A percentile compares a stretch with the other conserved stretches of the same genome.
phyloP scores from a whole-genome alignment of 345 rosid species.

The Linum trigynum region DNA sequence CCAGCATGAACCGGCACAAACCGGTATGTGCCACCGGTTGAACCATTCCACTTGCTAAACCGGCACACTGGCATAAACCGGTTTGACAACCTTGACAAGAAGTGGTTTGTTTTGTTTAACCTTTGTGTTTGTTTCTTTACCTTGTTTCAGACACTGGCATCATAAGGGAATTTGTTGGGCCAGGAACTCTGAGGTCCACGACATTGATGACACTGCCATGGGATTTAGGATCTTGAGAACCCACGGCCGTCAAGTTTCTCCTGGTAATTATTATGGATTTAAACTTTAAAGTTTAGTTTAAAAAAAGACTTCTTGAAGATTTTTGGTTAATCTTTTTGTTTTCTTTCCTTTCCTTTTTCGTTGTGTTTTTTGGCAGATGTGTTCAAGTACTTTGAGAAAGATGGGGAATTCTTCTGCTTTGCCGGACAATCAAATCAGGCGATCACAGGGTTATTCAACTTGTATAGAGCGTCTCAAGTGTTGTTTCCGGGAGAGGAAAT shows the following conservation, averaged over 20 bases:
- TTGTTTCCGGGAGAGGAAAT: slow-evolving; percentile 59
- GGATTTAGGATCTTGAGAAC: slow-evolving; percentile 71
- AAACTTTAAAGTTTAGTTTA: no score
- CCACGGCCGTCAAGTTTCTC: slow-evolving; percentile 64
- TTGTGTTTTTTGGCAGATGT: slow-evolving; percentile 39
- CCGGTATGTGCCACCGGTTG: no score
- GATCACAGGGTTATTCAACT: slow-evolving; percentile 75
- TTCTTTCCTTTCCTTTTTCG: neutral
- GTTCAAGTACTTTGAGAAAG: slow-evolving; percentile 58
- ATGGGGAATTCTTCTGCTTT: slow-evolving; percentile 62
- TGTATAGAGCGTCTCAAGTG: slow-evolving; percentile 73
- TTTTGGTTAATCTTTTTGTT: no score
- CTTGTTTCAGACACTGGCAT: slow-evolving; percentile 54
- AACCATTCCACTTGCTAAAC: no score
- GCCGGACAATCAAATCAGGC: slow-evolving; percentile 84
- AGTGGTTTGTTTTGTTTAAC: no score
- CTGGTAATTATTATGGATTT: slow-evolving; percentile 32
- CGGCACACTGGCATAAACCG: no score
- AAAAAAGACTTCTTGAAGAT: no score
- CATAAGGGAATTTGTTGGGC: slow-evolving; percentile 92
- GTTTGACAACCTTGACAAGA: no score
- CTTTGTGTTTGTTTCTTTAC: no score
- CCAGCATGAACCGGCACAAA: no score
- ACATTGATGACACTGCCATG: slow-evolving; percentile 93
- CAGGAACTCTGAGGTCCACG: slow-evolving; percentile 61